A percentile compares a stretch with the other conserved stretches of the same genome.
Conservation (phyloP, 345 rosid species). For the Heritiera fomes region DNA sequence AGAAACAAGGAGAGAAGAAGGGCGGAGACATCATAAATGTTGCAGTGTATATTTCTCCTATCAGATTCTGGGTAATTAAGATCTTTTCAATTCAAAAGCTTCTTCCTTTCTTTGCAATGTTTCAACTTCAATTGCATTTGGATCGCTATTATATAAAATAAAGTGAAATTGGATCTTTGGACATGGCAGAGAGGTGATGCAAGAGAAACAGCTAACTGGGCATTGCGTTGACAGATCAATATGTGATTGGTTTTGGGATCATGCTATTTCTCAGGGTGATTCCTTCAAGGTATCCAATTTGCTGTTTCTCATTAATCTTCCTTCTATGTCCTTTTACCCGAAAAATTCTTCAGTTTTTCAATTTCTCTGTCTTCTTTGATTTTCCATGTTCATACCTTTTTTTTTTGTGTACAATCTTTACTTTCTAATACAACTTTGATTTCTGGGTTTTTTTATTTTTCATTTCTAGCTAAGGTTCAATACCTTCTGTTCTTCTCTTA, state of each 20-base stretch:
- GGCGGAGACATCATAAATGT: conserved; percentile 37
- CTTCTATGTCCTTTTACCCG: neutral
- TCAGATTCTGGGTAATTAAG: conserved; percentile 89
- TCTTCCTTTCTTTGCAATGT: neutral
- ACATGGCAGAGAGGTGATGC: conserved; percentile 77
- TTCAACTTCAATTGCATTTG: neutral
- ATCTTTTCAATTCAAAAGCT: neutral
- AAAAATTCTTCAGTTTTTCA: neutral
- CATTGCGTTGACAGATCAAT: conserved; percentile 93
- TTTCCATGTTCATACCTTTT: neutral
- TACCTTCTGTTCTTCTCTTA: too few species aligned
- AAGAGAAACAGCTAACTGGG: conserved; percentile 96
- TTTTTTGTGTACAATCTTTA: neutral
- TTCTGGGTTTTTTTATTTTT: conserved; percentile 7
- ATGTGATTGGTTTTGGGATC: conserved; percentile 97
- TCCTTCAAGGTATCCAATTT: conserved; percentile 59
- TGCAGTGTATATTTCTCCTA: conserved; percentile 94
- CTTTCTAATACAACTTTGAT: neutral
- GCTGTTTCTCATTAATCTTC: neutral
- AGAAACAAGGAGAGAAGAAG: conserved; percentile 15
- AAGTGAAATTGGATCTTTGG: conserved; percentile 6
- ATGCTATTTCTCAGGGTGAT: conserved; percentile 64
- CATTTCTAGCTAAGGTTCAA: neutral
- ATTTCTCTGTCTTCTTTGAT: conserved; percentile 13
- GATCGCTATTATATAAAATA: neutral